Percentiles rank a stretch among this genome's conserved stretches.
Conservation (phyloP, 768 basidiomycete genomes). For the Boletus speciosus region DNA sequence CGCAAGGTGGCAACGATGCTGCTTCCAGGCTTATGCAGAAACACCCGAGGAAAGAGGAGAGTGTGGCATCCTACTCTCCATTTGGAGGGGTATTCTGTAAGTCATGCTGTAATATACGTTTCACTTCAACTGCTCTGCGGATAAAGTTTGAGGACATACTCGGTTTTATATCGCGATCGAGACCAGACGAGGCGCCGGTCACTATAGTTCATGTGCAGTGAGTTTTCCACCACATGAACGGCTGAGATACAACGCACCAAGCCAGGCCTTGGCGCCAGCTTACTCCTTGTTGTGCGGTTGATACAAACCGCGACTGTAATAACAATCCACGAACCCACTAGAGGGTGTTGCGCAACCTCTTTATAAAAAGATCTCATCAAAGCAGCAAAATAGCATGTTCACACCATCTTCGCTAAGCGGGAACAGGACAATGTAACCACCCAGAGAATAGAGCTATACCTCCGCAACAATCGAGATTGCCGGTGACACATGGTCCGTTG, state of each 20-base stretch:
- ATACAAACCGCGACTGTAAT: not conserved
- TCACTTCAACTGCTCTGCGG: not conserved
- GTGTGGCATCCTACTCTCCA: not conserved
- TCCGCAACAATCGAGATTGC: not conserved
- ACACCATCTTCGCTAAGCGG: too few relatives aligned
- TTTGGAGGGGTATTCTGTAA: not conserved
- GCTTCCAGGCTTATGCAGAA: slow-evolving; percentile 21
- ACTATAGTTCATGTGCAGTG: not conserved
- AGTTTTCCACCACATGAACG: not conserved
- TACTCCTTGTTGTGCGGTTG: not conserved
- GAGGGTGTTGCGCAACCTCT: not conserved
- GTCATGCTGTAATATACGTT: not conserved
- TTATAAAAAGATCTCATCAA: not conserved
- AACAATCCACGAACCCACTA: not conserved
- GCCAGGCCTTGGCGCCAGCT: not conserved
- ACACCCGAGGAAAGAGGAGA: not conserved
- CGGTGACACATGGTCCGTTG: not conserved
- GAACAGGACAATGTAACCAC: not conserved
- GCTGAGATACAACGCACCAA: not conserved
- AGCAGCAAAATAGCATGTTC: not conserved
- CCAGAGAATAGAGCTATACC: not conserved
- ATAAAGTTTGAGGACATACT: slow-evolving; percentile 23
- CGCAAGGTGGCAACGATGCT: slow-evolving; percentile 40
- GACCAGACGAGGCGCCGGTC: slow-evolving; percentile 38
- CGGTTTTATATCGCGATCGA: slow-evolving; percentile 30